Conservation (phyloP, 192 early-diverging fungal species). For the Linnemannia exigua region DNA sequence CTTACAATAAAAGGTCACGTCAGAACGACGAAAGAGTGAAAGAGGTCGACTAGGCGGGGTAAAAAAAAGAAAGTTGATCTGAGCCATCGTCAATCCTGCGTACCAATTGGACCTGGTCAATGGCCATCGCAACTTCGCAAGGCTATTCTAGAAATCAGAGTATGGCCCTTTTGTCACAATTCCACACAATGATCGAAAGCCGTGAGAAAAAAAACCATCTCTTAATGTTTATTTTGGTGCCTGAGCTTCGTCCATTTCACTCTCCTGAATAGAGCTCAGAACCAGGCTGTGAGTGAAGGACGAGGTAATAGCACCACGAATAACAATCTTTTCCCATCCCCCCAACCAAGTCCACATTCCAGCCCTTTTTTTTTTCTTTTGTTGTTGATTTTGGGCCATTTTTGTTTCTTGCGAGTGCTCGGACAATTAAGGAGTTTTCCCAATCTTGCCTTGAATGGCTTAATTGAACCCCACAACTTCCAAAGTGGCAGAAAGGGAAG, state of each 20-base stretch:
- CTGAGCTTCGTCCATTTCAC: not conserved
- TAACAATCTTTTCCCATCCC: not conserved
- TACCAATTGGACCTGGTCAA: not conserved
- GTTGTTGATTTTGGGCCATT: not conserved
- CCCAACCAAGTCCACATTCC: not conserved
- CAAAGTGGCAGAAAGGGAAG: not conserved
- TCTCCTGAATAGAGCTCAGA: not conserved
- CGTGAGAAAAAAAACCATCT: not conserved
- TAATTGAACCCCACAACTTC: not conserved
- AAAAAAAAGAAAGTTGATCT: not conserved
- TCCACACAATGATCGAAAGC: not conserved
- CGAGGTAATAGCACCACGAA: not conserved
- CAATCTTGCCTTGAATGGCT: not conserved
- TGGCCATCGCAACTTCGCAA: not conserved
- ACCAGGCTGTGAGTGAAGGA: not conserved
- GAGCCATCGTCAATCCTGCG: not conserved
- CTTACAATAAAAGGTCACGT: not conserved
- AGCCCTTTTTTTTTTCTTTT: not conserved
- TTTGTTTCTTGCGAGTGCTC: not conserved
- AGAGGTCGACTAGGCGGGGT: not conserved
- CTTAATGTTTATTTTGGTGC: not conserved
- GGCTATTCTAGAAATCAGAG: not conserved
- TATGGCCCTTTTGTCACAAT: not conserved
- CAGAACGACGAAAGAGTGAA: not conserved
- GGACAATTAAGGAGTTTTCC: slow-evolving; percentile 1